A percentile compares a stretch with the other conserved stretches of the same genome.
Evolutionary conservation across 257 asterid genomes (phyloP).

Genomic region (Perilla frutescens): DNA sequence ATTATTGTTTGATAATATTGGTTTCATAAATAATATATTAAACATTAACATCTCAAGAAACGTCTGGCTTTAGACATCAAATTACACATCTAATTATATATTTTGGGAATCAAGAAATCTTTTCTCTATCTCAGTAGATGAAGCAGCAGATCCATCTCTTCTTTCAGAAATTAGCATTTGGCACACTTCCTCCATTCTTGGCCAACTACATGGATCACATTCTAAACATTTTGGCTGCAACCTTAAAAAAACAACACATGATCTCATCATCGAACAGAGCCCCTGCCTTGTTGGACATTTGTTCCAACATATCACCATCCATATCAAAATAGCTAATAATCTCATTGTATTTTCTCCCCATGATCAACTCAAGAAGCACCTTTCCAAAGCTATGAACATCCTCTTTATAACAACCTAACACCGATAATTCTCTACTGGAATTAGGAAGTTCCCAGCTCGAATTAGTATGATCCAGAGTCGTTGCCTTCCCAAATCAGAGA

Average conservation of each 20-base stretch:
- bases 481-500: background rate
- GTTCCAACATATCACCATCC: conserved; percentile 17
- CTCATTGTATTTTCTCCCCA: conserved; percentile 24
- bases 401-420: background rate
- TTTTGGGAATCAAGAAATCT: too few relatives aligned
- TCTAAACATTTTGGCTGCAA: conserved; percentile 33
- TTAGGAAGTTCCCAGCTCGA: background rate
- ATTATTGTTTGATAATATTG: too few relatives aligned
- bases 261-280: conserved; percentile 4
- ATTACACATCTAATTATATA: too few relatives aligned
- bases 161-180: conserved; percentile 10
- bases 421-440: background rate
- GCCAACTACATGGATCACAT: conserved; percentile 28
- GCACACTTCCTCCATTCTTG: conserved; percentile 37
- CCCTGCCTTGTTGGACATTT: conserved; percentile 2
- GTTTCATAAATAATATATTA: too few relatives aligned
- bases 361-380: conserved; percentile 41
- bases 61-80: too few relatives aligned
- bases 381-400: conserved; percentile 32
- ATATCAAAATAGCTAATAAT: conserved; percentile 5
- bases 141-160: background rate
- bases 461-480: background rate
- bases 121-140: background rate
- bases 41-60: too few relatives aligned
- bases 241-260: conserved; percentile 1